A percentile compares a stretch with the other conserved stretches of the same genome.
phyloP scores from a whole-genome alignment of 257 asterid genomes.

The Solanum pennellii region DNA sequence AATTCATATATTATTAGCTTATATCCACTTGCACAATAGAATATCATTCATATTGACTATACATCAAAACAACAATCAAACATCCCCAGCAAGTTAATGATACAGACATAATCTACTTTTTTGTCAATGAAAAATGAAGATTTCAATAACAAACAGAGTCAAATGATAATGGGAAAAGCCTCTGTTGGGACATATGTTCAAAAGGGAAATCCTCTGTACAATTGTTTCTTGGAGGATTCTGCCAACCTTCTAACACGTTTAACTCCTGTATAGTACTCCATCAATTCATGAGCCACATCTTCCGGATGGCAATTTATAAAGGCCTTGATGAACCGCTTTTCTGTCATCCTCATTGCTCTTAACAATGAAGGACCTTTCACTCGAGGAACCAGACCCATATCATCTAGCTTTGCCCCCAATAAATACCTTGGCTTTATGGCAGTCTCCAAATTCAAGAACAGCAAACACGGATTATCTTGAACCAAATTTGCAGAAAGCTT shows the following conservation, averaged over 20 bases:
- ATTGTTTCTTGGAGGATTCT: conserved; percentile 50
- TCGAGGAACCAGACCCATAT: conserved; percentile 56
- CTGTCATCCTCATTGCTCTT: conserved; percentile 68
- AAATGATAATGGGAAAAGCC: not conserved
- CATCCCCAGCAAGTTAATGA: not conserved
- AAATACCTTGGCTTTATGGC: conserved; percentile 50
- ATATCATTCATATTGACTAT: not conserved
- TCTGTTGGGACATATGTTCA: conserved; percentile 14
- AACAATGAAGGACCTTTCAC: conserved; percentile 47
- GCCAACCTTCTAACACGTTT: conserved; percentile 61
- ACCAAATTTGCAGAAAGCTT: conserved; percentile 42
- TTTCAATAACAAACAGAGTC: not conserved
- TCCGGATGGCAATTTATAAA: conserved; percentile 48
- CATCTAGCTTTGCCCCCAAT: conserved; percentile 54
- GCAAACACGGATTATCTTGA: conserved; percentile 32
- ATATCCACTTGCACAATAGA: not conserved
- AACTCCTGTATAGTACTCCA: conserved; percentile 24
- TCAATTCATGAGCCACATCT: conserved; percentile 40
- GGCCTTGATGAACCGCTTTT: conserved; percentile 43
- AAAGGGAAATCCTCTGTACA: conserved; percentile 50
- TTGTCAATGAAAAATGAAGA: not conserved
- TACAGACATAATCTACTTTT: not conserved
- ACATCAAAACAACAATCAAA: not conserved
- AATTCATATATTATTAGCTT: not conserved
- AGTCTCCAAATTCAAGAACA: conserved; percentile 47